These are phyloP conservation scores for Crinitomyces ghanaensis DNA, from an alignment of 805 yeast genomes.

Conservation along the genomic window DNA sequence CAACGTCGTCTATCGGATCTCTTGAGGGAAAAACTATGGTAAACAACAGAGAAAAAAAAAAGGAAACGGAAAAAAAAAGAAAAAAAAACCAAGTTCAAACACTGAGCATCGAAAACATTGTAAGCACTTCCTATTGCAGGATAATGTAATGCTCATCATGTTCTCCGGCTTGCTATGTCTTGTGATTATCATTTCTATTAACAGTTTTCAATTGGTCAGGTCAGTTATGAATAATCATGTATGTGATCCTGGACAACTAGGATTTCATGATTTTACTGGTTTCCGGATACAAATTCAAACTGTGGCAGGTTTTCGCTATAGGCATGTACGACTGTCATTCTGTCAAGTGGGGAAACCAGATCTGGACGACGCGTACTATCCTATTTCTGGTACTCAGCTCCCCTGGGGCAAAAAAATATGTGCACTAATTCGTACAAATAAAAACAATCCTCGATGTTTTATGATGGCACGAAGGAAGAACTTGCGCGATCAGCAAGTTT, in stretches of 20 bases:
- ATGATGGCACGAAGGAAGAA: conserved; percentile 13
- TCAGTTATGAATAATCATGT: no score
- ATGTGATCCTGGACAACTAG: no score
- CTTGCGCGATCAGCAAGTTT: no score
- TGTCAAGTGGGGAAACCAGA: conserved; percentile 7
- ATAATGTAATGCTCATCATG: neutral
- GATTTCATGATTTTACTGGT: conserved; percentile 13
- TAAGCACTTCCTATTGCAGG: neutral
- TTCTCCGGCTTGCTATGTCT: no score
- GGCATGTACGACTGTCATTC: conserved; percentile 12
- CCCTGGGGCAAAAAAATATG: conserved; percentile 15
- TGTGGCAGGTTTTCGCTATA: conserved; percentile 3
- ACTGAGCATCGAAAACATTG: neutral
- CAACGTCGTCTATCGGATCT: no score
- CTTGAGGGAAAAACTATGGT: no score
- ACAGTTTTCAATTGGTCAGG: no score
- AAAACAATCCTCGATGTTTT: conserved; percentile 11
- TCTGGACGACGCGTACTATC: conserved; percentile 12
- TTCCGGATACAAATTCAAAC: conserved; percentile 16
- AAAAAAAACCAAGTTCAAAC: neutral
- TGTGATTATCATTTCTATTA: no score
- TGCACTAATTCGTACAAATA: conserved; percentile 7
- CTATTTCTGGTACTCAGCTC: conserved; percentile 5
- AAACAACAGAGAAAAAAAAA: neutral
- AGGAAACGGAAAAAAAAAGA: neutral